phyloP scores from a whole-genome alignment of 2,329 filamentous ascomycete genomes.

The Leptographium galeiforme region DNA sequence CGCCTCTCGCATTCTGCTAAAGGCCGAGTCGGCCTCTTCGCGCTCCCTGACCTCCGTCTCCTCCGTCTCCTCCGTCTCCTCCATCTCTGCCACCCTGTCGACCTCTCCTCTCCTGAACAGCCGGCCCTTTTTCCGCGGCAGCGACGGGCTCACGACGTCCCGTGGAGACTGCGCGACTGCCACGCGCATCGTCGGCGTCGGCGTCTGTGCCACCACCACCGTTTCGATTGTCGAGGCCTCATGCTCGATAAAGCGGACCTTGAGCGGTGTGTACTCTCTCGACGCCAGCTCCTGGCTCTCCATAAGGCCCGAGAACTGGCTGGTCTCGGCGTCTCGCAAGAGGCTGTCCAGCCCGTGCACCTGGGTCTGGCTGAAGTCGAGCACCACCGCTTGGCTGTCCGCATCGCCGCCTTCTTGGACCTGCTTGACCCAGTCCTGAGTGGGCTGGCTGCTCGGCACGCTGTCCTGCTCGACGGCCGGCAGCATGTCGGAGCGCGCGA shows the following conservation, averaged over 20 bases:
- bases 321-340: slow-evolving; percentile 30
- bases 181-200: background rate
- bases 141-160: slow-evolving; percentile 13
- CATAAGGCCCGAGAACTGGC: slow-evolving; percentile 43
- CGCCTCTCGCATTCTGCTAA: slow-evolving; percentile 20
- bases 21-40: slow-evolving; percentile 8
- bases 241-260: slow-evolving; percentile 48
- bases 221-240: slow-evolving; percentile 61
- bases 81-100: slow-evolving; percentile 25
- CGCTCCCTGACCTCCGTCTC: slow-evolving; percentile 12
- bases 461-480: slow-evolving; percentile 38
- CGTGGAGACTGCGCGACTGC: slow-evolving; percentile 10
- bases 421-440: slow-evolving; percentile 18
- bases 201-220: slow-evolving; percentile 31
- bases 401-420: slow-evolving; percentile 17
- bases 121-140: slow-evolving; percentile 41
- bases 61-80: slow-evolving; percentile 13
- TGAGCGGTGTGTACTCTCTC: slow-evolving; percentile 57
- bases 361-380: slow-evolving; percentile 50
- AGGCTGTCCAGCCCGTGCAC: slow-evolving; percentile 44
- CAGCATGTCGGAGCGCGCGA: slow-evolving; percentile 32
- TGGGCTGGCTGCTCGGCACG: slow-evolving; percentile 31
- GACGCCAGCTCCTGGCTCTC: slow-evolving; percentile 63
- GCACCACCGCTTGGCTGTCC: slow-evolving; percentile 27
- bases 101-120: slow-evolving; percentile 28